Base-by-base conservation (phyloP, 495 filamentous ascomycete genomes). In the Penicillium canariense region DNA sequence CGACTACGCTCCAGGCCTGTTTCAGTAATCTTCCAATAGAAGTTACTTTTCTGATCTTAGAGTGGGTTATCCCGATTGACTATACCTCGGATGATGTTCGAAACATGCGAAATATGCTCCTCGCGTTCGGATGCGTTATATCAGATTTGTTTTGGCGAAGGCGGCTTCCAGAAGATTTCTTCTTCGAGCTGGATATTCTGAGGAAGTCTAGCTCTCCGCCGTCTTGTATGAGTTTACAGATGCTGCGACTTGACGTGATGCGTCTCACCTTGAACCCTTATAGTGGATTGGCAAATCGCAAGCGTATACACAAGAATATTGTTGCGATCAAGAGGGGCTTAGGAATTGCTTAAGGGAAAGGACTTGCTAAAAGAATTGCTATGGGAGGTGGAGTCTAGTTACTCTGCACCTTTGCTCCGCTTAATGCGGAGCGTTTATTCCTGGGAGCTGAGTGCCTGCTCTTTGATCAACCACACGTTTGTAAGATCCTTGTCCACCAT, bases 21-120 rank as follows among this genome's bases (percentile, higher is more conserved):
- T 53, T 25, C 15, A 49, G 20, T 27, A 42, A 9, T 1, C 35
- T 58, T 44, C 50, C 55, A 25, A 18, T 52, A 22, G 49, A 58
- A 48, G 10, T 58, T 15, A 12, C 22, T 25, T 4, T 53, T 46
- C 11, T 58, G 9, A 49, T 58, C 44, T 48, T 26, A 34, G 43
- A 49, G 35, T 53, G 35, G 20, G 34, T 49, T 27, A 53, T 43
- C 17, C 49, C 44, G 12, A 10, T 44, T n/a, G 20, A 43, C 0
- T 45, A 58, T 40, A 58, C 43, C 5, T 14, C 2, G 11, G 14
- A 32, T 10, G 38, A 50, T 44, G 31, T 54, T 14, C 10, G 36
- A 18, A 44, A 50, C 25, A 26, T 50, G 30, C 31, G 20, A 14
- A 54, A 59, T 54, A 46, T 59, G 39, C 56, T 59, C 22, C 30